phyloP scores from a whole-genome alignment of 768 basidiomycete species.

The Lactarius pseudohatsudake region DNA sequence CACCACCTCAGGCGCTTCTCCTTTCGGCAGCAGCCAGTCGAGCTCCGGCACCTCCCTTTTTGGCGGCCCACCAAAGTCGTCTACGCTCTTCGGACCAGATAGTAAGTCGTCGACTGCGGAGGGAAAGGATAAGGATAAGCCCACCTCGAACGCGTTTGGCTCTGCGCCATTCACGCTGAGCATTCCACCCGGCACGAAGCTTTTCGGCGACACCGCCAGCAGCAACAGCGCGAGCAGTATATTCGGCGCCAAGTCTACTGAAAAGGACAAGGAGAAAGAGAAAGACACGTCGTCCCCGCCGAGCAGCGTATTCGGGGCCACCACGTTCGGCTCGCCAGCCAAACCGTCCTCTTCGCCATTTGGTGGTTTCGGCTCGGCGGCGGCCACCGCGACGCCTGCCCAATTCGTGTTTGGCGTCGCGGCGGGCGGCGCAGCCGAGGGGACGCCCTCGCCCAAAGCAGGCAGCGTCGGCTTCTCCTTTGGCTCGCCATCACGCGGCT shows the following conservation, averaged over 20 bases:
- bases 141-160: background rate
- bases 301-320: constrained; percentile 14
- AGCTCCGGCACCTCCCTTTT: constrained; percentile 6
- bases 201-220: constrained; percentile 6
- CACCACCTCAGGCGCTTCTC: constrained; percentile 1
- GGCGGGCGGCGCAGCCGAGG: background rate
- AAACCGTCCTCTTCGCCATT: constrained; percentile 11
- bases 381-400: constrained; percentile 12
- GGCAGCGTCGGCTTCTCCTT: constrained; percentile 28
- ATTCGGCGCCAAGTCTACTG: constrained; percentile 23
- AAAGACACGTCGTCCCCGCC: background rate
- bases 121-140: constrained; percentile 16
- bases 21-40: constrained; percentile 15
- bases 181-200: constrained; percentile 11
- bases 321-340: constrained; percentile 13
- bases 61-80: constrained; percentile 14
- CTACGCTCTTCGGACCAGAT: constrained; percentile 15
- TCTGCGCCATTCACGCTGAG: constrained; percentile 8
- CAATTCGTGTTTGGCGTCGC: constrained; percentile 26
- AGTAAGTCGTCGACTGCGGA: background rate
- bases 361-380: constrained; percentile 10
- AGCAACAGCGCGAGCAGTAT: constrained; percentile 1
- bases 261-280: constrained; percentile 13
- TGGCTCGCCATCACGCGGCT: constrained; percentile 22
- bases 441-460: constrained; percentile 17